Evolutionary conservation across 1,284 basidiomycete species (phyloP), one percentile per base, ranked within the genome.

Genomic region (Caloboletus inedulis): DNA sequence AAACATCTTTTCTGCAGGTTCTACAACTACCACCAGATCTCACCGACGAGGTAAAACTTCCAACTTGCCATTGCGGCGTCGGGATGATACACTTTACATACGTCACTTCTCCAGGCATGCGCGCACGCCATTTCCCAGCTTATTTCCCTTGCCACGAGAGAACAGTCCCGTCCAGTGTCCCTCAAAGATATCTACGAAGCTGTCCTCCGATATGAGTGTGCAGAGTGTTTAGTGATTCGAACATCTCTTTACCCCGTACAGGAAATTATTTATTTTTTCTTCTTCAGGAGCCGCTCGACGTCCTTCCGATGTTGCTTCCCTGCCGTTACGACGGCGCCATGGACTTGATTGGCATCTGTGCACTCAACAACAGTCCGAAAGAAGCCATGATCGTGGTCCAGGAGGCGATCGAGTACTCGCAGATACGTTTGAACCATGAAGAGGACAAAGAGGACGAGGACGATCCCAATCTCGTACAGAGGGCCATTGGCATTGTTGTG

Each of bases 381-480:
- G 87, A 89, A 62, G 69, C 81, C 3, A 59, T 84, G 7, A 79
- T 89, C 51, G 78, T 80, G 2, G 63, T 75, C 7, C 82, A 87
- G 61, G 87, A 87, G 63, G 70, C 69, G 7, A 55, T 80, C 36
- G 87, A 87, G 61, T 68, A 65, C 16, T 52, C 87, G 7, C 61
- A 69, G 25, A 58, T 53, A 12, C 52, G 58, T n/a, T 52, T 74
- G 25, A 47, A 56, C 43, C 36, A 50, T 18, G 67, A 69, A 7
- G 63, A 63, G 4, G 68, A 74, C 18, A 58, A 61, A 5, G 65
- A 65, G 0, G 70, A 71, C 4, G 65, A 70, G 13, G 56, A 60
- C 18, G 59, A 47, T 23, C 10, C 54, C 4, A 52, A 59, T 37
- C 40, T 56, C 12, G 52, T 60, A 7, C 56, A 62, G 55, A 75